Conservation (phyloP, 768 basidiomycete species). For the Ephemerocybe angulata region DNA sequence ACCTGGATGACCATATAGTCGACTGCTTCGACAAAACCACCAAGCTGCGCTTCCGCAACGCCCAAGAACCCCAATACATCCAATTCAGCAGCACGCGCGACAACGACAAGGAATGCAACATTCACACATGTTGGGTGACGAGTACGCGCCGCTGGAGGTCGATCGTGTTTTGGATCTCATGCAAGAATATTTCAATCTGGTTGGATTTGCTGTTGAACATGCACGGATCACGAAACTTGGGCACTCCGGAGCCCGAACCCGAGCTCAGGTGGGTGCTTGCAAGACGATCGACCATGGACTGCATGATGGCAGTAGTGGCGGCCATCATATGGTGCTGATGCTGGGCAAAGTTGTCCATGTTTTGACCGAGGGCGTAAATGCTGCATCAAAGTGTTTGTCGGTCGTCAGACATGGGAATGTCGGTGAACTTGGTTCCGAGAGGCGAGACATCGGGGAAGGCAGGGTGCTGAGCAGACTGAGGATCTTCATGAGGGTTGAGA, state of each 20-base stretch:
- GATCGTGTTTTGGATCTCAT: constrained; percentile 24
- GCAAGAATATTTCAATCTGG: constrained; percentile 1
- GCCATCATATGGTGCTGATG: background rate
- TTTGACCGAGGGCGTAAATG: background rate
- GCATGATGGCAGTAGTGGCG: background rate
- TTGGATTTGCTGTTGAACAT: constrained; percentile 4
- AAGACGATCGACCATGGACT: background rate
- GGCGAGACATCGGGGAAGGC: background rate
- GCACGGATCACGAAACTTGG: constrained; percentile 1
- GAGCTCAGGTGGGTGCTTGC: background rate
- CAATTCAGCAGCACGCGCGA: too few relatives aligned
- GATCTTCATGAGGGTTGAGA: too few relatives aligned
- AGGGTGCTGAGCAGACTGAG: too few relatives aligned
- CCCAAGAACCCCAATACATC: too few relatives aligned
- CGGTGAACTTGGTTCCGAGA: constrained; percentile 2
- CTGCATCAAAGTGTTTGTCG: background rate
- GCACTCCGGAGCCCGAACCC: background rate
- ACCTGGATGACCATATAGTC: too few relatives aligned
- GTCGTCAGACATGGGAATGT: background rate
- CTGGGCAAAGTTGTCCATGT: background rate
- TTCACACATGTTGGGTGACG: constrained; percentile 20
- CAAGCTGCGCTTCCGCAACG: too few relatives aligned
- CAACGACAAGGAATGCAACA: too few relatives aligned
- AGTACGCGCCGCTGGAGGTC: constrained; percentile 20
- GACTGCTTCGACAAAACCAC: too few relatives aligned